Percentiles rank a stretch among this genome's conserved stretches.
Conservation (phyloP, 768 basidiomycete species). For the Daedalea quercina region DNA sequence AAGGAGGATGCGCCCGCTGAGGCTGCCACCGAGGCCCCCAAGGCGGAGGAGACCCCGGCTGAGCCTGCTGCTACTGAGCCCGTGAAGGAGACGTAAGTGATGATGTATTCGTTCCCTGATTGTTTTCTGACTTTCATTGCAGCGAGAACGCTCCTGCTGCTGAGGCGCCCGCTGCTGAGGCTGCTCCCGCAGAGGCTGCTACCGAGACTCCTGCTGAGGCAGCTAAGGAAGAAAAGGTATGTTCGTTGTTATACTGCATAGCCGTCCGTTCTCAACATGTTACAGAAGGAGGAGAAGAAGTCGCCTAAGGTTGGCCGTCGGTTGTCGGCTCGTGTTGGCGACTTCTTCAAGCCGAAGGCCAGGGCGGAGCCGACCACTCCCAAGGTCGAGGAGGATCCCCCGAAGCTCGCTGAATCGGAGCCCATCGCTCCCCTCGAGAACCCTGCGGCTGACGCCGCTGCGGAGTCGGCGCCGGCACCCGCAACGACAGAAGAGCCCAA, state of each 20-base stretch:
- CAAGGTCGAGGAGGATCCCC: conserved; percentile 86
- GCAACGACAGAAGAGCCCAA: conserved; percentile 24
- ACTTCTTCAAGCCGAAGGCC: conserved; percentile 74
- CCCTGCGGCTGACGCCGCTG: conserved; percentile 48
- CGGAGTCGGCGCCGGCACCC: conserved; percentile 30
- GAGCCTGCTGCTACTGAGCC: conserved; percentile 42
- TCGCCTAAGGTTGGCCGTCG: conserved; percentile 69
- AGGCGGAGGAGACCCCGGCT: conserved; percentile 39
- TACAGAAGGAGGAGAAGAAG: conserved; percentile 38
- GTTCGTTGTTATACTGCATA: background rate
- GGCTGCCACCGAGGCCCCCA: conserved; percentile 28
- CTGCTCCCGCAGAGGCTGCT: conserved; percentile 26
- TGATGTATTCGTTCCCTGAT: conserved; percentile 1
- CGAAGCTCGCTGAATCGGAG: conserved; percentile 77
- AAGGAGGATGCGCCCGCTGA: conserved; percentile 30
- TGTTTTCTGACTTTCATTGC: conserved; percentile 10
- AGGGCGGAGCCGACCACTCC: conserved; percentile 59
- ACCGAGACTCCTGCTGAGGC: conserved; percentile 34
- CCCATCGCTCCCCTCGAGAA: conserved; percentile 83
- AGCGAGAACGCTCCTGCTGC: conserved; percentile 39
- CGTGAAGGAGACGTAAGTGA: conserved; percentile 65
- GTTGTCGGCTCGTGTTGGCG: conserved; percentile 75
- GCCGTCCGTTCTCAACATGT: conserved; percentile 8
- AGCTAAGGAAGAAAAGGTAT: conserved; percentile 60
- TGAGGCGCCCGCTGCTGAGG: conserved; percentile 26